Base-by-base conservation (phyloP, 495 filamentous ascomycete genomes). In the Astrocystis sublimbata region DNA sequence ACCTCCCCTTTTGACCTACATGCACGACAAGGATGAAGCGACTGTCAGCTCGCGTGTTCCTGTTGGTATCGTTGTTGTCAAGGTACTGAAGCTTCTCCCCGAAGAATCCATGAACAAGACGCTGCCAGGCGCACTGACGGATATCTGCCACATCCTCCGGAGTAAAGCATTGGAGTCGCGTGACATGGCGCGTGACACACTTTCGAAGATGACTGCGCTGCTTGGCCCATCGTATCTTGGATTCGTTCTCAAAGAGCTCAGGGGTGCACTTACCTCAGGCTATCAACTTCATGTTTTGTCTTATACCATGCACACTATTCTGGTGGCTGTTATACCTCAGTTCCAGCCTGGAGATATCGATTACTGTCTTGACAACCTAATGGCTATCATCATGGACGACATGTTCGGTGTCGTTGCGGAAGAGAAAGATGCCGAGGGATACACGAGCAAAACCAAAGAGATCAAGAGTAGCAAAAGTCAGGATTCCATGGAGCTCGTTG, bases 381-480 rank as follows among this genome's bases (percentile, higher is more conserved):
- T 92, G 43, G 80, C 85, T 4, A 83, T 99, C 42, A 88, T 97
- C 53, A 96, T 98, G 91, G 94, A 99, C 66, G 96, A 98, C 71
- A 96, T 92, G 12, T 99, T 99, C 71, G 94, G 94, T 17, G 86
- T 85, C n/a, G 87, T 88, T n/a, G 94, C 94, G 13, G 88, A 94
- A 76, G 94, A 99, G 68, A 99, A 99, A 71, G 94, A 99, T 66
- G 92, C 93, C 0, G 92, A 93, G 65, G 94, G 92, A 43, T 99
- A 99, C 70, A 85, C 89, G 58, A 97, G 90, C 75, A 88, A 91
- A 68, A 97, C 96, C 90, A 96, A 92, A 75, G 94, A 99, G 77
- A 89, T 98, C 19, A 97, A 97, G 78, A 92, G 89, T 69, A 97
- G 89, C 80, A 98, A 97, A 78, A 97, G 92, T 69, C 96, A 89